phyloP scores from a whole-genome alignment of 208 protist species.

The Leishmania martiniquensis region DNA sequence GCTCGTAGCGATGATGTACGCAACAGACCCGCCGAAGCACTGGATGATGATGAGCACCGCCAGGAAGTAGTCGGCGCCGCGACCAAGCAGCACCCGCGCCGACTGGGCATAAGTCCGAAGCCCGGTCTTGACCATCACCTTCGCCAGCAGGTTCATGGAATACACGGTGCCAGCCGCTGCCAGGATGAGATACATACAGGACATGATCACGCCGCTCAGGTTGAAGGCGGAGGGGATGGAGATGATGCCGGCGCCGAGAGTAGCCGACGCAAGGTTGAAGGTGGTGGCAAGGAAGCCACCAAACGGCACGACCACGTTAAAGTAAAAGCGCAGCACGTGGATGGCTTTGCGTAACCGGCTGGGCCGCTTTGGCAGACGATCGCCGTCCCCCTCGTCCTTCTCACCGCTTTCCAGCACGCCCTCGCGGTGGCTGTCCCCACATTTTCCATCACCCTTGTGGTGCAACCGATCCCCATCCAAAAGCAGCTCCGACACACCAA shows the following conservation, averaged over 20 bases:
- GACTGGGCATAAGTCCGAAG: constrained; percentile 44
- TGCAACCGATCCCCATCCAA: constrained; percentile 20
- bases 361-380: neutral
- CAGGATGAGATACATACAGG: constrained; percentile 48
- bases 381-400: neutral
- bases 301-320: constrained; percentile 47
- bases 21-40: constrained; percentile 56
- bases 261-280: constrained; percentile 55
- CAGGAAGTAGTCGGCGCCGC: constrained; percentile 49
- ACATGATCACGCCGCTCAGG: constrained; percentile 52
- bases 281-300: constrained; percentile 45
- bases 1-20: constrained; percentile 62
- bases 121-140: constrained; percentile 37
- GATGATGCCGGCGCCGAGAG: constrained; percentile 72
- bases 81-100: constrained; percentile 51
- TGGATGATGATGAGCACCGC: constrained; percentile 49
- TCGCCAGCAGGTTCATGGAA: constrained; percentile 57
- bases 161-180: constrained; percentile 45
- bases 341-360: constrained; percentile 22
- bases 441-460: constrained; percentile 4
- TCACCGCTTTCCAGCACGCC: constrained; percentile 19
- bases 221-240: constrained; percentile 60
- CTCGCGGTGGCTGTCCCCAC: neutral
- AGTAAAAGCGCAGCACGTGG: constrained; percentile 10
- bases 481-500: constrained; percentile 13